These are phyloP conservation scores for Aspergillus ostianus DNA, from an alignment of 495 filamentous ascomycete genomes.

Conservation along the genomic window DNA sequence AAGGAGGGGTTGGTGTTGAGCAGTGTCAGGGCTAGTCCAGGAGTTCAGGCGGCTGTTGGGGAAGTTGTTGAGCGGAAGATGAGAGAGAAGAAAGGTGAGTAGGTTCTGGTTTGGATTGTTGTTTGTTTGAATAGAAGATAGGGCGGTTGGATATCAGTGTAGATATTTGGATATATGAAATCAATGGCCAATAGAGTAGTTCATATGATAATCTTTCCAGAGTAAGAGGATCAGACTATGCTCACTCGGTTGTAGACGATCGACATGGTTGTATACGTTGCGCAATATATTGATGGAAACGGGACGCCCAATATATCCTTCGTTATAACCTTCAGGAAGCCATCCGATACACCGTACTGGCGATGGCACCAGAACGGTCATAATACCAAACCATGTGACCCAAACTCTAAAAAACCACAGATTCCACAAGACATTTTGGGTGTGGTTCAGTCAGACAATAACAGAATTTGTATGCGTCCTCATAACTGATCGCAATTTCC, in stretches of 20 bases:
- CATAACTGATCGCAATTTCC: no score
- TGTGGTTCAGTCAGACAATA: background rate
- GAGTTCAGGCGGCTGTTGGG: constrained; percentile 72
- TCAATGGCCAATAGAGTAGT: no score
- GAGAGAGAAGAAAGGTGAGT: constrained; percentile 26
- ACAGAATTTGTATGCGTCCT: background rate
- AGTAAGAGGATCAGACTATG: no score
- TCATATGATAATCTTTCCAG: no score
- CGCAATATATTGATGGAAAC: no score
- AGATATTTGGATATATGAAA: background rate
- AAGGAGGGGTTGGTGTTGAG: constrained; percentile 77
- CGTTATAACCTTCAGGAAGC: no score
- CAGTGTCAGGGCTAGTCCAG: constrained; percentile 67
- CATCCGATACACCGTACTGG: no score
- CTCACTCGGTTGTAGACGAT: no score
- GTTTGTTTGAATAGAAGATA: no score
- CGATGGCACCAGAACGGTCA: no score
- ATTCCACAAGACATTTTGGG: background rate
- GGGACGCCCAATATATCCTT: no score
- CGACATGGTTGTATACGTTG: no score
- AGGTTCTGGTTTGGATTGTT: background rate
- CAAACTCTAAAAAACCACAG: background rate
- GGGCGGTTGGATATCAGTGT: background rate
- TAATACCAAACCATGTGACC: background rate
- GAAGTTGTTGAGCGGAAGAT: constrained; percentile 56